phyloP scores from a whole-genome alignment of 2,329 filamentous ascomycete genomes.

The Pseudogymnoascus sp. region DNA sequence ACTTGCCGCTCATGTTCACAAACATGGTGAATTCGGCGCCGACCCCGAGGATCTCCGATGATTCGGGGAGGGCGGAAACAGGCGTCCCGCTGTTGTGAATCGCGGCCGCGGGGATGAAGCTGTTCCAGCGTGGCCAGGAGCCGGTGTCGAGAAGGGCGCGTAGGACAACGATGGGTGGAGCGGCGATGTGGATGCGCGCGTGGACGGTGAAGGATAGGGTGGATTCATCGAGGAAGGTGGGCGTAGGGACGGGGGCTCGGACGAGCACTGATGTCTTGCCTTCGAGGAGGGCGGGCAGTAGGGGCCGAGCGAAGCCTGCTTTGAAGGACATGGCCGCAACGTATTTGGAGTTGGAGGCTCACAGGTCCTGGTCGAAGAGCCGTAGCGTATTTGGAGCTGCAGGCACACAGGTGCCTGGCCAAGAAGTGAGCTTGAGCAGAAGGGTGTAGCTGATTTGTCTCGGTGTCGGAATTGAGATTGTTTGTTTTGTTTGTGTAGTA shows the following conservation, averaged over 20 bases:
- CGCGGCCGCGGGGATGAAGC: slow-evolving; percentile 54
- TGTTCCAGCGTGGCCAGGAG: slow-evolving; percentile 32
- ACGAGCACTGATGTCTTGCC: not conserved
- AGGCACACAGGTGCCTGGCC: not conserved
- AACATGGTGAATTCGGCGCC: slow-evolving; percentile 16
- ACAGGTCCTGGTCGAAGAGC: not conserved
- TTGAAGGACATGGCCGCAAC: not conserved
- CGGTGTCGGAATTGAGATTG: not conserved
- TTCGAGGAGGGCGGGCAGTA: not conserved
- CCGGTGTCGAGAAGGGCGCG: slow-evolving; percentile 19
- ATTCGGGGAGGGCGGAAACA: not conserved
- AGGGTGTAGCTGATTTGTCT: not conserved
- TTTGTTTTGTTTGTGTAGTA: not conserved
- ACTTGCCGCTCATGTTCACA: slow-evolving; percentile 20
- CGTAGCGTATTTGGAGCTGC: not conserved
- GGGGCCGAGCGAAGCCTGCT: not conserved
- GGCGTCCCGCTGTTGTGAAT: slow-evolving; percentile 41
- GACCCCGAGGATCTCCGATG: slow-evolving; percentile 14
- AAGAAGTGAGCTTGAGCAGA: not conserved
- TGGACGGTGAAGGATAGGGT: slow-evolving; percentile 18
- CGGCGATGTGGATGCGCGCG: slow-evolving; percentile 16
- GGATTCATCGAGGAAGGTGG: not conserved
- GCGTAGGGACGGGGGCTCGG: not conserved
- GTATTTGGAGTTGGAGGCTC: not conserved
- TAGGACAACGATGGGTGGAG: slow-evolving; percentile 15